phyloP scores from a whole-genome alignment of 148 eudicot genomes.

The Vaccinium corymbosum region DNA sequence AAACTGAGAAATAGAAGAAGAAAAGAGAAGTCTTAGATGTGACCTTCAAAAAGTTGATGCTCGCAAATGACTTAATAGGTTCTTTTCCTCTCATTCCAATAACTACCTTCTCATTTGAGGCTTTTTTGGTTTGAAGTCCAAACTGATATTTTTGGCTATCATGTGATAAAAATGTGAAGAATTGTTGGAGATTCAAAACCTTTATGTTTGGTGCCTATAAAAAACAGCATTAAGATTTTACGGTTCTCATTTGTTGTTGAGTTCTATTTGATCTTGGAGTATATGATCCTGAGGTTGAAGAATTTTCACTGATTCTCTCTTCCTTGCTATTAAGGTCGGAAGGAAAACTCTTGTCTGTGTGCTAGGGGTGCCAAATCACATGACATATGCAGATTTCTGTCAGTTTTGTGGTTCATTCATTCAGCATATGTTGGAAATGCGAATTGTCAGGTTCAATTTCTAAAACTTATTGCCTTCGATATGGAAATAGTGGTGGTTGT shows the following conservation, averaged over 20 bases:
- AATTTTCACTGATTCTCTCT: neutral
- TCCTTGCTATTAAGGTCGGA: constrained; percentile 49
- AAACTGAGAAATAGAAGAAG: too few species aligned
- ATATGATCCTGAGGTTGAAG: neutral
- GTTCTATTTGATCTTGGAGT: neutral
- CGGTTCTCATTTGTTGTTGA: neutral
- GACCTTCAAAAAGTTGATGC: neutral
- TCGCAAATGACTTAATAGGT: neutral
- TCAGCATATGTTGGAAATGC: constrained; percentile 88
- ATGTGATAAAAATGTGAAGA: neutral
- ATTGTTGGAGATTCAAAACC: neutral
- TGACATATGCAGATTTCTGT: constrained; percentile 98
- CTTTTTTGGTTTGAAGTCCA: neutral
- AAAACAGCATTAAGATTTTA: neutral
- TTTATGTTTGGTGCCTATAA: neutral
- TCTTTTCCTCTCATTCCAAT: neutral
- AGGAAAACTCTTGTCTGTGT: constrained; percentile 81
- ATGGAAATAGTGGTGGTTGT: neutral
- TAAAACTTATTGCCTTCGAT: neutral
- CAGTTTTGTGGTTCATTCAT: constrained; percentile 89
- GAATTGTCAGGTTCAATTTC: constrained; percentile 73
- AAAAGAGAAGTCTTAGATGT: too few species aligned
- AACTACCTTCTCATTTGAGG: neutral
- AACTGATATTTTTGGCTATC: neutral
- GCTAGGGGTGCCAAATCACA: constrained; percentile 94